Conservation (phyloP, 441 rosid species). For the Lepidium campestre region DNA sequence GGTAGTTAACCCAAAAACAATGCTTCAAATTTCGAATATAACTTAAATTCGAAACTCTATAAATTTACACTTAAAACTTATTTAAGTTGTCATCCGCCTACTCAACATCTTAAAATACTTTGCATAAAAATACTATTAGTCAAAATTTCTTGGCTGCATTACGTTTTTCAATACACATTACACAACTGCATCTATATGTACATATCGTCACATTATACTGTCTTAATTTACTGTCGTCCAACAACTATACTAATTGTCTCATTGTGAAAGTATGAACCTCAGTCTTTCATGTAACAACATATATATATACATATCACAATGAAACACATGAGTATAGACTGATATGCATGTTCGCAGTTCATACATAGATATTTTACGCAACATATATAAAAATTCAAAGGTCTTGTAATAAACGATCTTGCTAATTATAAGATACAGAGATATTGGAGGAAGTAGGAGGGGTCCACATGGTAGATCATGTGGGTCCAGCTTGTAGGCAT, state of each 20-base stretch:
- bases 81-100: no score
- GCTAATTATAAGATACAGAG: not conserved
- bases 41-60: no score
- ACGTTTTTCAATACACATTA: no score
- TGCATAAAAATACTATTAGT: no score
- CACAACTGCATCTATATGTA: no score
- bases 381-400: not conserved
- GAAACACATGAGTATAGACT: not conserved
- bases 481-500: slow-evolving; percentile 28
- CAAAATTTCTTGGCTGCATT: no score
- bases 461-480: slow-evolving; percentile 27
- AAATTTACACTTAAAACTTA: no score
- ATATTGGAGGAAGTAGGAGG: not conserved
- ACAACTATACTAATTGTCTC: not conserved
- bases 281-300: not conserved
- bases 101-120: no score
- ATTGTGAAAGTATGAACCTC: not conserved
- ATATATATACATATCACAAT: not conserved
- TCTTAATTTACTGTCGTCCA: no score
- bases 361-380: not conserved
- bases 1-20: no score
- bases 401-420: not conserved
- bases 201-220: no score
- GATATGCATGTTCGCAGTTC: not conserved
- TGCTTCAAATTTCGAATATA: no score